Base-by-base conservation (phyloP, 2,329 filamentous ascomycete genomes). In the Basipetospora sp. region DNA sequence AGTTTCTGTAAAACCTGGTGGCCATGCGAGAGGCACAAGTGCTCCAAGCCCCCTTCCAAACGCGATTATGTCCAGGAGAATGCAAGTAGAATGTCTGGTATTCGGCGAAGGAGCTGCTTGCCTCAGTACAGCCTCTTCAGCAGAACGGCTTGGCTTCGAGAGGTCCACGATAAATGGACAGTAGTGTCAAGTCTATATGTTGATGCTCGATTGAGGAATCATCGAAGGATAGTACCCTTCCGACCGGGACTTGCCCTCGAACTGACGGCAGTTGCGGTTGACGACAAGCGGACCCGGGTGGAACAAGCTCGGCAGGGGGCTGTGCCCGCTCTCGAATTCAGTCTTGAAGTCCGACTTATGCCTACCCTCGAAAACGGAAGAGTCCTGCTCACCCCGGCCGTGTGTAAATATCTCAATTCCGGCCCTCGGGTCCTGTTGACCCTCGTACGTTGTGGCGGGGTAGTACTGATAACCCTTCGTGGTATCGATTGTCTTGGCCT, bases 391-490 rank as follows among this genome's bases (percentile, higher is more conserved):
- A 11, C 22, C 22, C 6, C 22, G 6, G 22, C 6, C 51, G 45
- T 55, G 47, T 49, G 57, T 54, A 46, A 68, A 74, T 50, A 72
- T 57, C 40, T 73, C 69, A 15, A 73, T 60, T 17, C 59, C 50
- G 14, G 59, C 50, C 27, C 59, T 54, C 1, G 59, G 52, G 34
- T 70, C 64, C 19, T 57, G 52, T 3, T 60, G 55, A 15, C 53
- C 53, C 34, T 72, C 67, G 45, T 70, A 72, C 34, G 71, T 60
- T 3, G 65, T 46, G 0, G 57, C 56, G 1, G 67, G 65, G 44
- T 66, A 74, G 45, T 74, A 74, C 40, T 70, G 64, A 42, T 74
- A 74, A 0, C 60, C 63, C 43, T 70, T 71, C 11, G 59, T 51
- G 10, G 54, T 59, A 1, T 62, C 56, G 30, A 72, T 63, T 2